A percentile compares a stretch with the other conserved stretches of the same genome.
phyloP scores from a whole-genome alignment of 768 basidiomycete species.

The Xerocomellus intermedius region DNA sequence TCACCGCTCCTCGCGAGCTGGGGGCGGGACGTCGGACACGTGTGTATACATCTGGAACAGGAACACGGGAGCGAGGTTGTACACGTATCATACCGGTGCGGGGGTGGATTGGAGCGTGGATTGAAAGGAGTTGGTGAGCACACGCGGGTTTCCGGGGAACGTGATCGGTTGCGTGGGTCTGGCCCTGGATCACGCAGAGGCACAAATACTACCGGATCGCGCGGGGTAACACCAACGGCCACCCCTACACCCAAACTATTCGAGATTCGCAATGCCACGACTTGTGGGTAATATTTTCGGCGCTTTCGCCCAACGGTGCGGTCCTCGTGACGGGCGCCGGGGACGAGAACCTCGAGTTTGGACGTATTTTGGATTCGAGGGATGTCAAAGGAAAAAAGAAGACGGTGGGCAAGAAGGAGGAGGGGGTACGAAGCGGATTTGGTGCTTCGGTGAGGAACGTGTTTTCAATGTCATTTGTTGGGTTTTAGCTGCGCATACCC shows the following conservation, averaged over 20 bases:
- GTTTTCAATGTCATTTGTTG: neutral
- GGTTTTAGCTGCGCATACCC: neutral
- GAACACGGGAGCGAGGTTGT: constrained; percentile 87
- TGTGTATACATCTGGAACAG: constrained; percentile 89
- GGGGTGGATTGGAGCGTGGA: constrained; percentile 86
- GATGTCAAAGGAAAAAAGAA: constrained; percentile 35
- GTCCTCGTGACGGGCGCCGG: constrained; percentile 91
- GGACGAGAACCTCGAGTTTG: too few species aligned
- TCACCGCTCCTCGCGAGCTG: constrained; percentile 84
- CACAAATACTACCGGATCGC: constrained; percentile 3
- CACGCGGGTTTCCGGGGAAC: constrained; percentile 93
- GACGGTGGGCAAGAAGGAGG: constrained; percentile 31
- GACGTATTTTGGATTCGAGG: constrained; percentile 73
- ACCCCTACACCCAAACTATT: constrained; percentile 23
- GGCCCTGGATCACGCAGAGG: constrained; percentile 46
- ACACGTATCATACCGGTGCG: constrained; percentile 81
- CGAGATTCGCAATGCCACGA: constrained; percentile 92
- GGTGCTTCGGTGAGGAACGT: constrained; percentile 30
- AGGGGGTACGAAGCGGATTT: too few species aligned
- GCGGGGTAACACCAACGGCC: constrained; percentile 16
- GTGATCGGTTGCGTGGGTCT: constrained; percentile 72
- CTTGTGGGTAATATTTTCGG: constrained; percentile 82
- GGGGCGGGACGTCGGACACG: constrained; percentile 93
- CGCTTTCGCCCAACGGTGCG: constrained; percentile 84
- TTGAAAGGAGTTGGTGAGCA: constrained; percentile 87